Conservation (phyloP, 371 early-diverging fungal species). For the Rhizopus delemar region DNA sequence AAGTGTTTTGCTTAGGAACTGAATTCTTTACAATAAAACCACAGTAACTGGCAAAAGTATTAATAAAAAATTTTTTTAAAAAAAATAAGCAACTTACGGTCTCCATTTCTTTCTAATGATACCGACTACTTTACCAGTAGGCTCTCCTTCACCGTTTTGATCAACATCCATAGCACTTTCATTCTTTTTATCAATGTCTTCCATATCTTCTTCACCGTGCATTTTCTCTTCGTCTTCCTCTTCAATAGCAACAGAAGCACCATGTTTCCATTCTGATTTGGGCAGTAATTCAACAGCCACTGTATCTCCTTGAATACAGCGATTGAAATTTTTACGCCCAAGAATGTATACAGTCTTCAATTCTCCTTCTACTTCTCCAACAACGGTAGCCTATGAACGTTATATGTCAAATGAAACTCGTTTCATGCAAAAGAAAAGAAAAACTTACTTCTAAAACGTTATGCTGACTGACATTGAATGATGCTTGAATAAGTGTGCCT, state of each 20-base stretch:
- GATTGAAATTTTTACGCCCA: constrained; percentile 85
- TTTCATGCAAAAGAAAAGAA: background rate
- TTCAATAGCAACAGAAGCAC: constrained; percentile 71
- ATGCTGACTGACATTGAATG: constrained; percentile 78
- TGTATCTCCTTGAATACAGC: constrained; percentile 90
- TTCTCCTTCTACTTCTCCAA: constrained; percentile 73
- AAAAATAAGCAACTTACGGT: constrained; percentile 48
- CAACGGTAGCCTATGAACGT: constrained; percentile 66
- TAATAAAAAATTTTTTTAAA: background rate
- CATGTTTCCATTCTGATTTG: constrained; percentile 77
- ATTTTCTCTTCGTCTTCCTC: constrained; percentile 60
- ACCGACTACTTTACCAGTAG: constrained; percentile 88
- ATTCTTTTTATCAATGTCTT: constrained; percentile 36
- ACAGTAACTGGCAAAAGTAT: constrained; percentile 58
- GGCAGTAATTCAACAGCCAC: constrained; percentile 88
- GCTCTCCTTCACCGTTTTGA: constrained; percentile 43
- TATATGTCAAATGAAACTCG: background rate
- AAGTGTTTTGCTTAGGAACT: constrained; percentile 54
- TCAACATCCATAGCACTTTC: constrained; percentile 15
- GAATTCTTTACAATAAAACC: constrained; percentile 85
- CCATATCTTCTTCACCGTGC: constrained; percentile 45
- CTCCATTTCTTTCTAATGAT: constrained; percentile 94
- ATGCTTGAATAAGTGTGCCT: constrained; percentile 79
- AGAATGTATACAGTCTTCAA: constrained; percentile 74
- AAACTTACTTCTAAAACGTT: constrained; percentile 77